Conservation (phyloP, 208 protist species). For the Angomonas desouzai region DNA sequence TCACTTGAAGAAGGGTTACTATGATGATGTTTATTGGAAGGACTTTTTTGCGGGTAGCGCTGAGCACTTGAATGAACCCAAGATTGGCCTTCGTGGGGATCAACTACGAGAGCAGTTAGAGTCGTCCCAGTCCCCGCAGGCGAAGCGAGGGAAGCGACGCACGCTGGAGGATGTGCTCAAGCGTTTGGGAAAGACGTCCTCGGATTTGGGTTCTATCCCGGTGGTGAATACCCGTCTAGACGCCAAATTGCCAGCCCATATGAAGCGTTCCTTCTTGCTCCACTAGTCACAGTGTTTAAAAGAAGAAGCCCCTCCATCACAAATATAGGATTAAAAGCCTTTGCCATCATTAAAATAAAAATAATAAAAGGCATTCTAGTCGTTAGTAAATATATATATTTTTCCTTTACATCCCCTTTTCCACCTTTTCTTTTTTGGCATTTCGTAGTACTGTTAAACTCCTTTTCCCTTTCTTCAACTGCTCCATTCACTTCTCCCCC, state of each 20-base stretch:
- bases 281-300: constrained; percentile 37
- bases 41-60: constrained; percentile 91
- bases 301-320: not conserved
- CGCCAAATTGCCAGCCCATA: constrained; percentile 79
- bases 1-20: constrained; percentile 92
- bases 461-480: not conserved
- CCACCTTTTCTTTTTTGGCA: constrained; percentile 7
- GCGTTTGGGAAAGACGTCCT: constrained; percentile 73
- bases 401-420: not conserved
- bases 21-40: constrained; percentile 92
- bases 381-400: not conserved
- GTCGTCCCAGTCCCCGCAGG: constrained; percentile 28
- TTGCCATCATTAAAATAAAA: not conserved
- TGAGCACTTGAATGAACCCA: constrained; percentile 86
- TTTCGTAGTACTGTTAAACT: constrained; percentile 10
- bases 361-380: not conserved
- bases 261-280: constrained; percentile 82
- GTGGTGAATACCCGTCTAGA: constrained; percentile 83
- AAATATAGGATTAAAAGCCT: not conserved
- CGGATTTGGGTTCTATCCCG: constrained; percentile 75
- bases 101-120: constrained; percentile 77
- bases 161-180: constrained; percentile 87
- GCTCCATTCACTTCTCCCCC: not conserved
- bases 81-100: constrained; percentile 88
- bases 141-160: constrained; percentile 49